Percentiles rank a stretch among this genome's conserved stretches.
phyloP scores from a whole-genome alignment of 345 rosid genomes.

The Excoecaria agallocha region DNA sequence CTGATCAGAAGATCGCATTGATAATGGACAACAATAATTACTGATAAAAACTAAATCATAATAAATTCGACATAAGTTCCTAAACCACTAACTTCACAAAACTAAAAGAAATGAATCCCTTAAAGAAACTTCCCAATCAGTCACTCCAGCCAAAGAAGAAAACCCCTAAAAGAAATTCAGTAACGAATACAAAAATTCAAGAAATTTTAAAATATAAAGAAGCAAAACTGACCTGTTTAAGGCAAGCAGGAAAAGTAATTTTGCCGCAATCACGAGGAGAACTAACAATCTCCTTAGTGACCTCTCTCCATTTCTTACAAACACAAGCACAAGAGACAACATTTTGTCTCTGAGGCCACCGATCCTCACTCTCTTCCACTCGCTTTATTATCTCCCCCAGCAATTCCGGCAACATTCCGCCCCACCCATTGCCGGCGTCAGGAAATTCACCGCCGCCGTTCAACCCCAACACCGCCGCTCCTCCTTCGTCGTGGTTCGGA shows the following conservation, averaged over 20 bases:
- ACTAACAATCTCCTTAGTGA: conserved; percentile 54
- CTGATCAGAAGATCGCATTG: background rate
- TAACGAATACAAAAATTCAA: background rate
- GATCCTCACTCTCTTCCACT: conserved; percentile 68
- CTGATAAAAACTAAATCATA: background rate
- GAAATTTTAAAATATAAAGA: background rate
- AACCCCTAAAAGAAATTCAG: background rate
- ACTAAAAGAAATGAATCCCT: background rate
- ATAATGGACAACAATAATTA: background rate
- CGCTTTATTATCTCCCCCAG: conserved; percentile 73
- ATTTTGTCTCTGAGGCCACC: conserved; percentile 68
- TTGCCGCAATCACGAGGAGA: conserved; percentile 43
- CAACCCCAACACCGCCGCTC: background rate
- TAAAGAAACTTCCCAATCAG: background rate
- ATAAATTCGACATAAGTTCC: background rate
- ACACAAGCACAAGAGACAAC: conserved; percentile 80
- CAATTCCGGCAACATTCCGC: conserved; percentile 71
- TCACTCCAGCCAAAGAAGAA: background rate
- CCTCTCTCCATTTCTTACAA: conserved; percentile 81
- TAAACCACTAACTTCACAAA: background rate
- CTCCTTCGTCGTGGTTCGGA: conserved; percentile 15
- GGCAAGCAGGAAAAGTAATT: conserved; percentile 92
- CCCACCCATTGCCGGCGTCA: conserved; percentile 45
- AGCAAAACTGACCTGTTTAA: conserved; percentile 55
- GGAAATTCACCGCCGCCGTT: conserved; percentile 14